These are phyloP conservation scores for Talaromyces islandicus DNA, from an alignment of 2,329 filamentous ascomycete species.

Conservation along the genomic window DNA sequence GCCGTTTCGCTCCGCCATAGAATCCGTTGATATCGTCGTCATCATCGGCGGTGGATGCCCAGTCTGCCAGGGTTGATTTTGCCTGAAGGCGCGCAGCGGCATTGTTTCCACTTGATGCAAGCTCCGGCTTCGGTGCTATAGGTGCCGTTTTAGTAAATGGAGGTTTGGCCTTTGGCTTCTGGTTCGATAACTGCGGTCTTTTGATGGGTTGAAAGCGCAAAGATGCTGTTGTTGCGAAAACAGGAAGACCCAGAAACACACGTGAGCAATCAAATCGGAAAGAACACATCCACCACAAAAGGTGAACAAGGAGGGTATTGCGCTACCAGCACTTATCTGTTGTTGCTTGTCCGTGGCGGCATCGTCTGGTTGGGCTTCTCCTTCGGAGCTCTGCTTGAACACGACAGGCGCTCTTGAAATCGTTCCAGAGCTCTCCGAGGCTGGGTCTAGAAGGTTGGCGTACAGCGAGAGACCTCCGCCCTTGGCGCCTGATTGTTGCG, in stretches of 20 bases:
- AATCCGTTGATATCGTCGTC: slow-evolving; percentile 69
- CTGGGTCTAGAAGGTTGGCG: slow-evolving; percentile 68
- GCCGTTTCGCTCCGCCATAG: slow-evolving; percentile 61
- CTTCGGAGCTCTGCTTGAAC: slow-evolving; percentile 55
- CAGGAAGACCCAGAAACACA: slow-evolving; percentile 26
- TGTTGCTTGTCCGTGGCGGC: slow-evolving; percentile 57
- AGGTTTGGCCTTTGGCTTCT: slow-evolving; percentile 60
- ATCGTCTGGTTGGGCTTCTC: slow-evolving; percentile 44
- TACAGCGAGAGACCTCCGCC: slow-evolving; percentile 61
- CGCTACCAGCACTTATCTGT: slow-evolving; percentile 57
- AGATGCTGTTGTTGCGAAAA: slow-evolving; percentile 44
- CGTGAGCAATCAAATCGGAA: slow-evolving; percentile 42
- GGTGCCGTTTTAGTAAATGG: slow-evolving; percentile 47
- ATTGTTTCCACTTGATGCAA: slow-evolving; percentile 17
- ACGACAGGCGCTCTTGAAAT: slow-evolving; percentile 71
- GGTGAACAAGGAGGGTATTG: slow-evolving; percentile 26
- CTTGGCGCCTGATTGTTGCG: background rate
- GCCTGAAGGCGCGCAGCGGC: slow-evolving; percentile 41
- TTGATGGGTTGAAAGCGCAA: slow-evolving; percentile 84
- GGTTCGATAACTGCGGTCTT: slow-evolving; percentile 59
- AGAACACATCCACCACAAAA: slow-evolving; percentile 16
- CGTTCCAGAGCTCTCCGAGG: slow-evolving; percentile 46
- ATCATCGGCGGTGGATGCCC: slow-evolving; percentile 73
- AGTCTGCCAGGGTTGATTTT: slow-evolving; percentile 73
- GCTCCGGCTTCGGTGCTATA: slow-evolving; percentile 20